These are phyloP conservation scores for Hsuehochloa calcarea DNA, from an alignment of 176 grass and related monocot species.

Conservation along the genomic window DNA sequence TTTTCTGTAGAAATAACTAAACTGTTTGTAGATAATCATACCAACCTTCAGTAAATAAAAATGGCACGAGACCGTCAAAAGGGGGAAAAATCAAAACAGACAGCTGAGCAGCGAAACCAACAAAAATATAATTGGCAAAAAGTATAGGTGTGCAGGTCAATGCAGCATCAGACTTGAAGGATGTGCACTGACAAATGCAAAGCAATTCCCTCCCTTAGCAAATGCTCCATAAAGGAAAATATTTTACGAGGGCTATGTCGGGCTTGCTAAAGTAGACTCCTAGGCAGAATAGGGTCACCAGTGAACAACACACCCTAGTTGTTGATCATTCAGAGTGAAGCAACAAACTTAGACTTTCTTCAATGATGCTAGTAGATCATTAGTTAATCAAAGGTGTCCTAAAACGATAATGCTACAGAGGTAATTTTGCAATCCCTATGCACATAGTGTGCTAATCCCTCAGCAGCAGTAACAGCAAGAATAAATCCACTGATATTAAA, in stretches of 20 bases:
- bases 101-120: slow-evolving; percentile 2
- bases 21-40: background rate
- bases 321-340: slow-evolving; percentile 16
- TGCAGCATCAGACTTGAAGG: slow-evolving; percentile 4
- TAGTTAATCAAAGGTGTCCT: background rate
- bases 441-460: background rate
- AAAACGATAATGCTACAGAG: background rate
- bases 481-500: slow-evolving; percentile 11
- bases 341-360: slow-evolving; percentile 20
- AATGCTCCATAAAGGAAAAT: background rate
- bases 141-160: background rate
- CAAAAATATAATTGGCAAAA: background rate
- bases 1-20: background rate
- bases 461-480: background rate
- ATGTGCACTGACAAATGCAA: background rate
- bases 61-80: background rate
- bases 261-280: background rate
- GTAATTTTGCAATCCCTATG: background rate
- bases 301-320: background rate
- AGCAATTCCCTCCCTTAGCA: background rate
- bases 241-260: background rate
- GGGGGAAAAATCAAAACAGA: background rate
- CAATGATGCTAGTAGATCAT: slow-evolving; percentile 1
- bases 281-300: background rate
- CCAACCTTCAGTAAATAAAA: background rate